Percentiles rank a stretch among this genome's conserved stretches.
phyloP scores from a whole-genome alignment of 2,329 filamentous ascomycete species.

The Colletotrichum sp. region DNA sequence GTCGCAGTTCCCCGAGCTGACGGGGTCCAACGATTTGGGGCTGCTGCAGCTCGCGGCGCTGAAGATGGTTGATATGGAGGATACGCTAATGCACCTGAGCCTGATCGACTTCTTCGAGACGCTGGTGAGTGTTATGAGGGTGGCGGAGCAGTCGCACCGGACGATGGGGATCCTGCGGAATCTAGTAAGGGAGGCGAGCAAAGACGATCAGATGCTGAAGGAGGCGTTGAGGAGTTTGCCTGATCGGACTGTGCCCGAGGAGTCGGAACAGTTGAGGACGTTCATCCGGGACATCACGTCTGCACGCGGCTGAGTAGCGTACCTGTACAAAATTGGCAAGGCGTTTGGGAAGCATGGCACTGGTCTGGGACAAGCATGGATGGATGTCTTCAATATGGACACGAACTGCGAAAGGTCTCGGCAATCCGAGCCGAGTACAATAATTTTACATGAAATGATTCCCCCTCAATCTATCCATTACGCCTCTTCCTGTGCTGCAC shows the following conservation, averaged over 20 bases:
- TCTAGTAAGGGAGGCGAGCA: conserved; percentile 45
- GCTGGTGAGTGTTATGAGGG: conserved; percentile 52
- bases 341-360: not conserved
- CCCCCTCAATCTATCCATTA: conserved; percentile 16
- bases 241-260: conserved; percentile 55
- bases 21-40: conserved; percentile 35
- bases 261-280: conserved; percentile 49
- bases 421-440: not conserved
- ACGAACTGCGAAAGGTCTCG: conserved; percentile 6
- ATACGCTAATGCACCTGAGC: conserved; percentile 55
- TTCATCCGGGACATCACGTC: conserved; percentile 49
- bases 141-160: conserved; percentile 38
- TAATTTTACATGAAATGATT: conserved; percentile 17
- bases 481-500: conserved; percentile 1
- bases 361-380: not conserved
- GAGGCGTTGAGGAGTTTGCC: conserved; percentile 47
- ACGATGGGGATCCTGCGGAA: conserved; percentile 32
- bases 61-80: conserved; percentile 54
- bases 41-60: conserved; percentile 58
- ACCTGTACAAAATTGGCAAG: not conserved
- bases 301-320: conserved; percentile 19
- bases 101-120: conserved; percentile 61
- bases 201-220: conserved; percentile 42
- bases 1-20: conserved; percentile 40
- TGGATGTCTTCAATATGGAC: conserved; percentile 14